Base-by-base conservation (phyloP, 2,329 filamentous ascomycete genomes). In the Tolypocladium sp. region DNA sequence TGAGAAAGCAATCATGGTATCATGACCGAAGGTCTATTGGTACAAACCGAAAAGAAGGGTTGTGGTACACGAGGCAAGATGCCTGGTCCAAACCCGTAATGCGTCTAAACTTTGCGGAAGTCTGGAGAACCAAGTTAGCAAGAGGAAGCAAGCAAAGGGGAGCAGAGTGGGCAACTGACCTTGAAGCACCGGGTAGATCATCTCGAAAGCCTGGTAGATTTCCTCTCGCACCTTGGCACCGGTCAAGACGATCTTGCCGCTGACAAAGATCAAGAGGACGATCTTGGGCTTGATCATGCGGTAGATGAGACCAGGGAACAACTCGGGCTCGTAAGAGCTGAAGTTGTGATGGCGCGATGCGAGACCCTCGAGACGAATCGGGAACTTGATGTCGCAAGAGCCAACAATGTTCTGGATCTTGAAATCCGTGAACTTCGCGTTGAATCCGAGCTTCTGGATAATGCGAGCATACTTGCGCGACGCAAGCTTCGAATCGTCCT, bases 201-300 rank as follows among this genome's bases (percentile, higher is more conserved):
- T 89, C 79, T 96, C 92, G 71, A 96, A 96, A 54, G 92, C 92
- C 75, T 94, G 90, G 71, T 96, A 96, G 67, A 99, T 97, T 79
- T 97, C 94, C 77, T 99, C 94, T 68, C 94, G 89, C 65, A 97
- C 92, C 74, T 99, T 97, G 66, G 94, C 94, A 71, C 94, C 94
- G 49, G 94, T 97, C 72, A 97, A 83, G 70, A 97, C 94, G 63
- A 97, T 97, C 84, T 97, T 97, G 71, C 93, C 94, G 70, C 89
- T 94, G 70, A 97, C 93, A 79, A 97, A 97, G 76, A 99, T 97
- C 71, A 97, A 81, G 33, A 97, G 86, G 58, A 97, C 93, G 67
- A 97, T 96, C 86, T 97, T 97, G 25, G 94, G 94, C 82, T 97
- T 97, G 82, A 97, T 97, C 94, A 99, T 99, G 74, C 94, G 92